Base-by-base conservation (phyloP, 495 filamentous ascomycete genomes). In the Acidomyces sp. region DNA sequence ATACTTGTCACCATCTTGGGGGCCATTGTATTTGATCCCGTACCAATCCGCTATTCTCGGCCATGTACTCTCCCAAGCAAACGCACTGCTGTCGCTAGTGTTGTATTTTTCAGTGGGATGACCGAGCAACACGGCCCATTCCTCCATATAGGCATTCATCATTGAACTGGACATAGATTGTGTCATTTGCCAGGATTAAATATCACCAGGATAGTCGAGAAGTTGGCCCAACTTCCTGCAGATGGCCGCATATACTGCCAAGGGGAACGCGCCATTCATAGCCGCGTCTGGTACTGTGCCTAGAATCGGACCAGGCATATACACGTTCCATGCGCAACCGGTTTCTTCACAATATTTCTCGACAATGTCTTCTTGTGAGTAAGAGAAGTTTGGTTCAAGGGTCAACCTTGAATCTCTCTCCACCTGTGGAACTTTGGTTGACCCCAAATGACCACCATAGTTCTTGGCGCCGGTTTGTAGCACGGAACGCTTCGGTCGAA, bases 321-420 rank as follows among this genome's bases (percentile, higher is more conserved):
- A 41, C 7, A 51, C 21, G 29, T 46, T 46, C 48, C 48, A 51
- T 23, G 33, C 48, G 17, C 37, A 41, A 22, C 42, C 37, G 23
- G 43, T 40, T 13, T 32, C 12, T 51, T 51, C 44, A 48, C 61
- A 63, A 48, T 54, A 74, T 2, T 44, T 22, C 5, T 31, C 39
- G 0, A 72, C 50, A 17, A 55, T 32, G 43, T 73, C 65, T 57
- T 74, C 65, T 55, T 73, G 69, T 2, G 51, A 46, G 50, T 68
- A 71, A 59, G 72, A 72, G 54, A 72, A 72, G 53, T 73, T 74
- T 3, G 46, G 56, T 36, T 61, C 62, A 4, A 50, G 18, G 2
- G 41, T 44, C 11, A 50, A 30, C 4, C 67, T 63, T 4, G 62
- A 61, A 48, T 66, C 60, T 25, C 51, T 52, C 51, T 74, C 69